phyloP scores from a whole-genome alignment of 768 basidiomycete species.

The Suillus americanus region DNA sequence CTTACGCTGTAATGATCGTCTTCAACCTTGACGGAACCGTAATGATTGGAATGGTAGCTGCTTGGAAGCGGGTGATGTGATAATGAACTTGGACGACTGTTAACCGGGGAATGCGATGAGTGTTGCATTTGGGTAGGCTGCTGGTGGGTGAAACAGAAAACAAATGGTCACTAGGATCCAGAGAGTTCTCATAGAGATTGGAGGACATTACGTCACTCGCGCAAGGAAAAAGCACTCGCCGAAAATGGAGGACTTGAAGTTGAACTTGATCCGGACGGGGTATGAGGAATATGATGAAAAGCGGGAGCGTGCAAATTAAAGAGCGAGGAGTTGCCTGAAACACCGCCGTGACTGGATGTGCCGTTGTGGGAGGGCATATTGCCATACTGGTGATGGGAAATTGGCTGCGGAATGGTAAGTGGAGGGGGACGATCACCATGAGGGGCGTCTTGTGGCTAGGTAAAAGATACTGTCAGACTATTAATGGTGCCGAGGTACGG shows the following conservation, averaged over 20 bases:
- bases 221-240: slow-evolving; percentile 66
- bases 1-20: slow-evolving; percentile 61
- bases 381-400: slow-evolving; percentile 50
- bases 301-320: slow-evolving; percentile 56
- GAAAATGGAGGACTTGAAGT: slow-evolving; percentile 83
- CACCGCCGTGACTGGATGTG: slow-evolving; percentile 36
- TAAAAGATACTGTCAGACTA: slow-evolving; percentile 1
- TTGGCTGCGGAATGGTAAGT: slow-evolving; percentile 59
- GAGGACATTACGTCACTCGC: slow-evolving; percentile 26
- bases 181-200: slow-evolving; percentile 36
- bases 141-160: slow-evolving; percentile 41
- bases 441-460: slow-evolving; percentile 51
- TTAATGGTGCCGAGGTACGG: too few relatives aligned
- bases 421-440: slow-evolving; percentile 48
- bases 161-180: slow-evolving; percentile 58
- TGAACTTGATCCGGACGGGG: slow-evolving; percentile 69
- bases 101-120: slow-evolving; percentile 47
- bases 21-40: slow-evolving; percentile 63
- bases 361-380: slow-evolving; percentile 40
- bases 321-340: slow-evolving; percentile 38
- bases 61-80: slow-evolving; percentile 39
- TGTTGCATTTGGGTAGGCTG: slow-evolving; percentile 72
- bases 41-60: slow-evolving; percentile 47
- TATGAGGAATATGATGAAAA: slow-evolving; percentile 64
- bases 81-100: slow-evolving; percentile 45